phyloP scores from a whole-genome alignment of 176 grass and related monocot genomes.

The Puccinellia tenuiflora region DNA sequence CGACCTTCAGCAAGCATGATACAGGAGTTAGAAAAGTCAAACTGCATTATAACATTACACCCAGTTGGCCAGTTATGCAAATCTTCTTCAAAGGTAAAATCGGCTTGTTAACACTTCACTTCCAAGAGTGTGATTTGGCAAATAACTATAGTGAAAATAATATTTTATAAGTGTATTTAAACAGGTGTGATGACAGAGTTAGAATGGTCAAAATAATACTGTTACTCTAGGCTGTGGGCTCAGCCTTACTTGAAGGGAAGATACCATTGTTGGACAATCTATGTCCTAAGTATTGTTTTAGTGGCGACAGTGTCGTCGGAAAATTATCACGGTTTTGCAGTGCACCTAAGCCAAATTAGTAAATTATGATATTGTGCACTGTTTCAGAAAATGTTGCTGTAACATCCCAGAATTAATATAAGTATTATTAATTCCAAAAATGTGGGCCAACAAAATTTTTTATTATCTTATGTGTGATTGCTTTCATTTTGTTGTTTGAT shows the following conservation, averaged over 20 bases:
- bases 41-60: neutral
- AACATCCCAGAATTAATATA: no score
- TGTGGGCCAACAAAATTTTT: no score
- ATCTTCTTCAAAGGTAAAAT: slow-evolving; percentile 4
- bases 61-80: neutral
- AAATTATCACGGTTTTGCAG: neutral
- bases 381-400: neutral
- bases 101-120: neutral
- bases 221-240: neutral
- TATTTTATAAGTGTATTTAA: neutral
- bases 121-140: neutral
- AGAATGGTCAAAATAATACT: neutral
- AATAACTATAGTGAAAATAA: neutral
- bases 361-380: neutral
- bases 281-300: neutral
- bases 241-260: neutral
- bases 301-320: neutral
- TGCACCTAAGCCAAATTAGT: neutral
- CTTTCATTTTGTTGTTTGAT: no score
- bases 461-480: no score
- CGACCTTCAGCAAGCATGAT: slow-evolving; percentile 33
- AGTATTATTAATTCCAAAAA: no score
- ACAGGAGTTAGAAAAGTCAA: neutral
- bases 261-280: neutral
- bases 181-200: neutral